Conservation (phyloP, 495 filamentous ascomycete genomes). For the Beverwykella pulmonaria region DNA sequence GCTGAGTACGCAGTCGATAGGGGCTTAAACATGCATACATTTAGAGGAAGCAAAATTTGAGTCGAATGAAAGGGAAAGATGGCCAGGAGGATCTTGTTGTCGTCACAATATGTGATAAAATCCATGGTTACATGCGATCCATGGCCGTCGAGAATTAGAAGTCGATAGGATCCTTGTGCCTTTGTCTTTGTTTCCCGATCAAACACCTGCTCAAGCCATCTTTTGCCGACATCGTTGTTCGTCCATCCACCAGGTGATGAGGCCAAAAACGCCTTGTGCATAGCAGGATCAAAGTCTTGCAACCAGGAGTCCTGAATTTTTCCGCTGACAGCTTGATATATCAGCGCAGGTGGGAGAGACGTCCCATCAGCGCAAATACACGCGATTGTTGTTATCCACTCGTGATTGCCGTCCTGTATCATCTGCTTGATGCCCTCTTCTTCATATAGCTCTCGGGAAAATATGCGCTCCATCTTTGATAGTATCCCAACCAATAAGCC, state of each 20-base stretch:
- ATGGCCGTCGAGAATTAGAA: neutral
- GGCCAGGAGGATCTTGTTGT: neutral
- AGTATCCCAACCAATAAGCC: constrained; percentile 1
- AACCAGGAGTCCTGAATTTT: neutral
- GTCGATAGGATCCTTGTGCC: neutral
- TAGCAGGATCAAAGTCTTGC: neutral
- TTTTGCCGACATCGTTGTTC: neutral
- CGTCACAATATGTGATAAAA: neutral
- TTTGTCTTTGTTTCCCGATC: neutral
- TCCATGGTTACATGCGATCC: neutral
- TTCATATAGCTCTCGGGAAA: neutral
- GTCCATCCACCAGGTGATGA: neutral
- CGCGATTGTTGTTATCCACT: no score
- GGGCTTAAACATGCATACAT: neutral
- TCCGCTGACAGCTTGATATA: neutral
- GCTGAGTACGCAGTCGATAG: neutral
- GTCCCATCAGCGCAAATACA: no score
- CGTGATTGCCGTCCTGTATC: no score
- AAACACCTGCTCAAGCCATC: constrained; percentile 3
- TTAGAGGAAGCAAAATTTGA: neutral
- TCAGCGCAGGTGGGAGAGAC: no score
- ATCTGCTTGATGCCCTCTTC: no score
- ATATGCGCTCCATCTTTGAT: neutral
- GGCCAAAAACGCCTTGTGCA: neutral
- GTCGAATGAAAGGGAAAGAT: neutral